These are phyloP conservation scores for Coemansia sp. DNA, from an alignment of 192 early-diverging fungal genomes.

Conservation along the genomic window DNA sequence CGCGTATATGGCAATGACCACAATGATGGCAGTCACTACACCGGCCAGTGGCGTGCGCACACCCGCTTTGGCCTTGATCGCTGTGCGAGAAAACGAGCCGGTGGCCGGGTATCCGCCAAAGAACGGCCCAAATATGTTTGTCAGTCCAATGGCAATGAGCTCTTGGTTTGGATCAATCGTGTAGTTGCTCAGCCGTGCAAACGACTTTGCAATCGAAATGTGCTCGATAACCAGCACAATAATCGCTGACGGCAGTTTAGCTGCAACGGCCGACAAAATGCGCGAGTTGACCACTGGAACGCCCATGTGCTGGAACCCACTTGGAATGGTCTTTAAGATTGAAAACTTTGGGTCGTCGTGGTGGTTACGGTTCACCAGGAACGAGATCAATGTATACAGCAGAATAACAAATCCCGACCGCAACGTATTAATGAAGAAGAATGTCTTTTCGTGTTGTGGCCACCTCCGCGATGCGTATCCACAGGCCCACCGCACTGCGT, in stretches of 20 bases:
- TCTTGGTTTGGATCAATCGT: constrained; percentile 84
- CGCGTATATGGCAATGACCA: constrained; percentile 77
- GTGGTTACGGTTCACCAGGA: constrained; percentile 59
- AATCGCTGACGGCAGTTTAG: constrained; percentile 62
- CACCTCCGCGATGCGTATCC: constrained; percentile 42
- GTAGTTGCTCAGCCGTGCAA: constrained; percentile 84
- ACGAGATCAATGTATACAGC: constrained; percentile 71
- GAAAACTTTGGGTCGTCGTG: constrained; percentile 52
- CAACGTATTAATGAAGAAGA: constrained; percentile 67
- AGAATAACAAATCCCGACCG: constrained; percentile 76
- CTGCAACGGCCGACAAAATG: constrained; percentile 53
- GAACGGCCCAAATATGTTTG: constrained; percentile 83
- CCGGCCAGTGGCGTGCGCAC: constrained; percentile 77
- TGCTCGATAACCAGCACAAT: constrained; percentile 86
- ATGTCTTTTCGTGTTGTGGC: constrained; percentile 46
- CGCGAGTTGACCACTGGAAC: constrained; percentile 56
- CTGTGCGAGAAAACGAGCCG: constrained; percentile 91
- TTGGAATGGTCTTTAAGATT: constrained; percentile 70
- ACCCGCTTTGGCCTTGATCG: constrained; percentile 87
- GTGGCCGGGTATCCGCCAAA: constrained; percentile 86
- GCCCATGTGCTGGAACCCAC: constrained; percentile 64
- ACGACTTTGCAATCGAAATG: constrained; percentile 83
- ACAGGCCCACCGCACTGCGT: constrained; percentile 39
- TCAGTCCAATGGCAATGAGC: constrained; percentile 80
- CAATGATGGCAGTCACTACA: constrained; percentile 72